A percentile compares a stretch with the other conserved stretches of the same genome.
These are phyloP conservation scores for Camellia japonica DNA, from an alignment of 148 eudicot species.

Conservation along the genomic window DNA sequence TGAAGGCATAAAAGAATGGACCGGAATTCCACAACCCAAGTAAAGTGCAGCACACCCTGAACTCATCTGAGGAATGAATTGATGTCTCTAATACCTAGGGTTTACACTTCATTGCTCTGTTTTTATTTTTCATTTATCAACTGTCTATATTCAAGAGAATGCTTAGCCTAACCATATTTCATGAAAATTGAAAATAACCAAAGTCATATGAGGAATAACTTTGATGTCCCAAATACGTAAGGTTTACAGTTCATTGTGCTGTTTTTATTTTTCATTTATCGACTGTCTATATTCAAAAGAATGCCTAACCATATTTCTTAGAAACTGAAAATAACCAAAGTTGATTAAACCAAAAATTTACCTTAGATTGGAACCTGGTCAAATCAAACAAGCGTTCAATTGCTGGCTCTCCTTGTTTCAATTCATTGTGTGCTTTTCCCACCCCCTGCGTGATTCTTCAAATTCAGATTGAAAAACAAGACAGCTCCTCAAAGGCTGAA, in stretches of 20 bases:
- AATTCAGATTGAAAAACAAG: conserved; percentile 32
- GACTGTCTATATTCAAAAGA: neutral
- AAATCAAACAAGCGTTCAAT: conserved; percentile 85
- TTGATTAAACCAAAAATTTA: conserved; percentile 17
- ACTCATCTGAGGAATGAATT: neutral
- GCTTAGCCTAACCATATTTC: neutral
- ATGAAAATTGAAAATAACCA: neutral
- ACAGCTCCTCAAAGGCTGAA: conserved; percentile 31
- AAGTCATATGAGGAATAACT: conserved; percentile 2
- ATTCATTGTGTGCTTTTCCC: conserved; percentile 95
- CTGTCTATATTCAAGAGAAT: neutral
- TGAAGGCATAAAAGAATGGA: neutral
- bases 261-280: neutral
- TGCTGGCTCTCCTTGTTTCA: conserved; percentile 97
- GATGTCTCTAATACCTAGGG: neutral
- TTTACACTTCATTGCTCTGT: neutral
- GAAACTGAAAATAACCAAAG: neutral
- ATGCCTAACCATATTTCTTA: neutral
- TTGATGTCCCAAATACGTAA: neutral
- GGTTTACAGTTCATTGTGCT: neutral
- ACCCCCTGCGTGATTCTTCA: conserved; percentile 63
- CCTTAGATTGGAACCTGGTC: conserved; percentile 65
- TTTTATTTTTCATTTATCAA: neutral
- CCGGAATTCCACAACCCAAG: neutral
- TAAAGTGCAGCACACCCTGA: neutral